A percentile compares a stretch with the other conserved stretches of the same genome.
Conservation (phyloP, 371 early-diverging fungal species). For the Mucor velutinosus region DNA sequence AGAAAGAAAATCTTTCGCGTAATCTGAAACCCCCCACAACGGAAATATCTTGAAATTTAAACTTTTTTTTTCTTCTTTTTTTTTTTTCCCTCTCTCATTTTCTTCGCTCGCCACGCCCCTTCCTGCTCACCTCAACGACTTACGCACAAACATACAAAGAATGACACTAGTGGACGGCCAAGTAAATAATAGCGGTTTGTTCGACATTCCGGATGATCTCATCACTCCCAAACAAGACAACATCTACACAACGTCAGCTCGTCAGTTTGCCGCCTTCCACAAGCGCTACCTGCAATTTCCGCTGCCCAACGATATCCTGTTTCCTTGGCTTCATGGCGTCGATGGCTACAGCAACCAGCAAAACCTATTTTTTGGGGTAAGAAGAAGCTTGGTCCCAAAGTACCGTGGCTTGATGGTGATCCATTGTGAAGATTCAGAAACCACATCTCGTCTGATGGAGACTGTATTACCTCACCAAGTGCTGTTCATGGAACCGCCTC, state of each 20-base stretch:
- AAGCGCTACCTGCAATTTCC: slow-evolving; percentile 40
- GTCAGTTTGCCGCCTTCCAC: slow-evolving; percentile 4
- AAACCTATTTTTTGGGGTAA: slow-evolving; percentile 61
- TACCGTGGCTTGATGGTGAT: slow-evolving; percentile 49
- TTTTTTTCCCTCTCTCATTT: background rate
- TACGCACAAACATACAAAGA: background rate
- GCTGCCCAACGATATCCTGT: slow-evolving; percentile 57
- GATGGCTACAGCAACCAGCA: slow-evolving; percentile 56
- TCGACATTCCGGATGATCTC: slow-evolving; percentile 6
- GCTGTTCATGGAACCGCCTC: background rate
- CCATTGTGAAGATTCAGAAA: slow-evolving; percentile 30
- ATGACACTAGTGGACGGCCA: background rate
- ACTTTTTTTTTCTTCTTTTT: slow-evolving; percentile 6
- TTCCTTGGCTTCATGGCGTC: slow-evolving; percentile 72
- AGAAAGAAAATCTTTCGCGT: background rate
- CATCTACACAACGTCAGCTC: slow-evolving; percentile 11
- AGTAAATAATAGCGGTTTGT: background rate
- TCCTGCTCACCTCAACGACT: background rate
- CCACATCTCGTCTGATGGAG: slow-evolving; percentile 25
- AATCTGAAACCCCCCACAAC: slow-evolving; percentile 4
- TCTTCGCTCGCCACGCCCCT: too few species aligned
- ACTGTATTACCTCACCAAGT: slow-evolving; percentile 14
- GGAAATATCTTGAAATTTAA: background rate
- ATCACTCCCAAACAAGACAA: slow-evolving; percentile 6
- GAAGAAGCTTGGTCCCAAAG: slow-evolving; percentile 42